phyloP scores from a whole-genome alignment of 345 rosid species.

The Clarkia xantiana region DNA sequence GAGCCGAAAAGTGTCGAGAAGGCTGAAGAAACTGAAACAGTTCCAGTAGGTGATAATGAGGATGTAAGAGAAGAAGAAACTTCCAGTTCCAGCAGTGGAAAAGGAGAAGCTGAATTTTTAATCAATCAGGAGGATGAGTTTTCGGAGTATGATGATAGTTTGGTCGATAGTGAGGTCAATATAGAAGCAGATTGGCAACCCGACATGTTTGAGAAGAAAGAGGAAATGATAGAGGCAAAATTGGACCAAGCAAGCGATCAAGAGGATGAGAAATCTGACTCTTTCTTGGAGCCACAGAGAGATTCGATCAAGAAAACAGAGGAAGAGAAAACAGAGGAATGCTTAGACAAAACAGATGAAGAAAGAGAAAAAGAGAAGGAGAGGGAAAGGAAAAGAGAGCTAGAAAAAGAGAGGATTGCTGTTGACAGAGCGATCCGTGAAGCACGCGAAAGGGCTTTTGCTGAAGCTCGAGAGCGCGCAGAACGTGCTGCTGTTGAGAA shows the following conservation, averaged over 20 bases:
- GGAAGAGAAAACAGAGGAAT: constrained; percentile 27
- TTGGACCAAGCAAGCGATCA: constrained; percentile 16
- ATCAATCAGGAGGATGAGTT: constrained; percentile 3
- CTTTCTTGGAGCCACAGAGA: no score
- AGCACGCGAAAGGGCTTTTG: constrained; percentile 89
- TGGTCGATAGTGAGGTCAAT: constrained; percentile 1
- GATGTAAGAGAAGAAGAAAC: constrained; percentile 6
- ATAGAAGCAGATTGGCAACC: constrained; percentile 4
- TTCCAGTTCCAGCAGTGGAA: background rate
- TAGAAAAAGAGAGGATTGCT: constrained; percentile 56
- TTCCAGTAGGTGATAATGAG: background rate
- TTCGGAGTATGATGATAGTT: constrained; percentile 7
- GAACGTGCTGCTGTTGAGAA: constrained; percentile 64
- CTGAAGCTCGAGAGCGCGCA: constrained; percentile 70
- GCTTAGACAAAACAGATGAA: constrained; percentile 27
- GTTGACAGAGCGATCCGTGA: constrained; percentile 91
- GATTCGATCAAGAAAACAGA: constrained; percentile 15
- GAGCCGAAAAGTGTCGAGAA: no score
- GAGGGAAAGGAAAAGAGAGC: constrained; percentile 41
- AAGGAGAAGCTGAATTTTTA: constrained; percentile 10
- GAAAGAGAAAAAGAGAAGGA: constrained; percentile 38
- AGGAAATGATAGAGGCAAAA: constrained; percentile 14
- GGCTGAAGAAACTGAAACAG: constrained; percentile 16
- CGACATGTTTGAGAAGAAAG: constrained; percentile 9
- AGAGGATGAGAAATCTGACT: constrained; percentile 22